Evolutionary conservation across 2,329 filamentous ascomycete genomes (phyloP).

Genomic region (Neurospora sp.): DNA sequence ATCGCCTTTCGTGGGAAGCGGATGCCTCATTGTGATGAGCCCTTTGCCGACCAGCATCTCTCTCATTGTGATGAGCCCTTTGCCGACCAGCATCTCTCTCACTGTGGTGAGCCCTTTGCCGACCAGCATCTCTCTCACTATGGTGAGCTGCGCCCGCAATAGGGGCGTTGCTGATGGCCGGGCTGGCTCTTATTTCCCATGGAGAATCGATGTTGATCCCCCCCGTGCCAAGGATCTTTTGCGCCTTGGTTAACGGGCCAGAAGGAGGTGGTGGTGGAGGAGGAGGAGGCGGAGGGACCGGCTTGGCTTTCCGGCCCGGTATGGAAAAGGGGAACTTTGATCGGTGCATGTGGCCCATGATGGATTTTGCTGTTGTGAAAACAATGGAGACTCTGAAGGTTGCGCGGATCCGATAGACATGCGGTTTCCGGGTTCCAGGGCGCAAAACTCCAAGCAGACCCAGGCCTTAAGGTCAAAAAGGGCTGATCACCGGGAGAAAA

Average conservation of each 20-base stretch:
- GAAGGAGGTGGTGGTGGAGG: neutral
- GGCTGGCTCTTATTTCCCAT: slow-evolving; percentile 35
- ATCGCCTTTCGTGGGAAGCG: slow-evolving; percentile 22
- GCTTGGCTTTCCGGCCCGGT: slow-evolving; percentile 35
- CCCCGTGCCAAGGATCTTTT: slow-evolving; percentile 38
- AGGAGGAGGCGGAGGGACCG: slow-evolving; percentile 19
- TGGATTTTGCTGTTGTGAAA: neutral
- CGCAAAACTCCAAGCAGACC: neutral
- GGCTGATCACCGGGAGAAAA: slow-evolving; percentile 4
- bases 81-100: slow-evolving; percentile 19
- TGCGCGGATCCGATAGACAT: neutral
- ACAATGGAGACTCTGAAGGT: neutral
- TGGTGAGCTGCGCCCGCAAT: slow-evolving; percentile 28
- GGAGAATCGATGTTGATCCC: slow-evolving; percentile 33
- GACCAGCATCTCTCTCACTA: slow-evolving; percentile 19
- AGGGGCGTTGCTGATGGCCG: slow-evolving; percentile 33
- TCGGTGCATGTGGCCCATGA: slow-evolving; percentile 16
- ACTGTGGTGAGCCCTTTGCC: slow-evolving; percentile 20
- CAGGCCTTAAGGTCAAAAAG: slow-evolving; percentile 1
- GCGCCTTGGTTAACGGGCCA: slow-evolving; percentile 37
- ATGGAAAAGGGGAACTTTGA: slow-evolving; percentile 39
- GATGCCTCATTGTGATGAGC: slow-evolving; percentile 18
- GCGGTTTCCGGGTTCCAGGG: neutral
- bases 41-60: slow-evolving; percentile 17
- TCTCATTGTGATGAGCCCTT: slow-evolving; percentile 17